Percentiles rank a stretch among this genome's conserved stretches.
phyloP scores from a whole-genome alignment of 176 grass and related monocot species.

The Chloris gayana region DNA sequence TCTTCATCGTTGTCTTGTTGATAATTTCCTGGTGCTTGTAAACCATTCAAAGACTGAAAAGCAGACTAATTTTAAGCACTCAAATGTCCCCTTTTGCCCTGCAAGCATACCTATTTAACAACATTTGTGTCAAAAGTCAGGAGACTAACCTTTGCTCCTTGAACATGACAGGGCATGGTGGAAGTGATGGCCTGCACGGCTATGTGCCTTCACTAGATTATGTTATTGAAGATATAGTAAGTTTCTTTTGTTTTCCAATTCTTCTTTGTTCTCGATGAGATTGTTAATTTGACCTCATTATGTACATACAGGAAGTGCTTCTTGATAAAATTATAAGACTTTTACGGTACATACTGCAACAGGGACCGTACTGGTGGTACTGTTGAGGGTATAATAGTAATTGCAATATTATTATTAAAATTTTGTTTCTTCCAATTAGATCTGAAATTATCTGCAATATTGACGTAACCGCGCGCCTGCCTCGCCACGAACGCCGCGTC shows the following conservation, averaged over 20 bases:
- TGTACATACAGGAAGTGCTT: conserved; percentile 61
- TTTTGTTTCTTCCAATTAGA: no score
- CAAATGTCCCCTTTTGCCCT: not conserved
- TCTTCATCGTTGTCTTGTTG: not conserved
- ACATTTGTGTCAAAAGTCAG: not conserved
- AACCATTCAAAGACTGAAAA: not conserved
- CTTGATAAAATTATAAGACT: conserved; percentile 85
- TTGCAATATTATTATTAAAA: no score
- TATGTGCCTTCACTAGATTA: conserved; percentile 96
- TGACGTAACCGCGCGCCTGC: no score
- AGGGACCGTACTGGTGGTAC: no score
- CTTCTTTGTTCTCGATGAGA: not conserved
- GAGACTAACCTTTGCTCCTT: conserved; percentile 20
- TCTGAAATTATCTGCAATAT: no score
- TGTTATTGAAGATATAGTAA: conserved; percentile 89
- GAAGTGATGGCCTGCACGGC: conserved; percentile 95
- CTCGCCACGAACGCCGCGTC: no score
- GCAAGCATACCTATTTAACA: not conserved
- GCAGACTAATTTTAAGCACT: not conserved
- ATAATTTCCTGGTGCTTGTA: conserved; percentile 1
- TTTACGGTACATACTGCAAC: no score
- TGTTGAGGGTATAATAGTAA: no score
- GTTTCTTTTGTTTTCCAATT: not conserved
- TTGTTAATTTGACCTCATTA: not conserved
- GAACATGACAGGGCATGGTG: conserved; percentile 81